Base-by-base conservation (phyloP, 176 grass and related monocot species). In the Musa schizocarpa region DNA sequence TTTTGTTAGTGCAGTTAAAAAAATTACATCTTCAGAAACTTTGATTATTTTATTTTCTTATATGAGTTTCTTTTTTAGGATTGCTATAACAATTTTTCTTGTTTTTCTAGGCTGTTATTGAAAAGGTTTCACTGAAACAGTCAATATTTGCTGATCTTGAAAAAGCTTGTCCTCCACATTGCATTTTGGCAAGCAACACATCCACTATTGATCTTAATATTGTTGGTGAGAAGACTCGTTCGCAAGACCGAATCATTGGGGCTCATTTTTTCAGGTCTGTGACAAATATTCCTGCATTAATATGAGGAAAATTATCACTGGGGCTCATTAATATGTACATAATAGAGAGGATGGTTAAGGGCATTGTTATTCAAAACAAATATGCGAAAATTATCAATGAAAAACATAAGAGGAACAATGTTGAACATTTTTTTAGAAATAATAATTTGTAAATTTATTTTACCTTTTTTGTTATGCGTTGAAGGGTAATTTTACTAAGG, bases 231-330 rank as follows among this genome's bases (percentile, higher is more conserved):
- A 93, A 84, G 84, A 99, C 90, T 79, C 74, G 76, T 62, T 87
- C 90, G 74, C 95, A 94, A 86, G 86, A 99, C 34, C 84, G 95
- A 59, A 94, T 99, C 81, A 81, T 94, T 52, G 95, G 95, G 76
- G 90, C 95, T 77, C 95, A 99, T 87, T 99, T 99, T 83, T 99
- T 99, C 86, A 99, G 95, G 95, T 99, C 62, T 12, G 84, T 69
- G 19, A 17, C 70, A 74, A 54, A 72, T 80, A 70, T 13, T 65
- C 23, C 50, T 68, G 1, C 23, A n/a, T 78, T 55, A 76, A 51
- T 53, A 51, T 76, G 70, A 68, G 49, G 3, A 48, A 68, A 1
- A 71, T 51, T 19, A 72, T 43, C 34, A 43, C 34, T 43, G 3
- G 34, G 34, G 4, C 34, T 43, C 34, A 43, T 43, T 43, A 76